Conservation (phyloP, 2,329 filamentous ascomycete species). For the Parastagonospora avenae region DNA sequence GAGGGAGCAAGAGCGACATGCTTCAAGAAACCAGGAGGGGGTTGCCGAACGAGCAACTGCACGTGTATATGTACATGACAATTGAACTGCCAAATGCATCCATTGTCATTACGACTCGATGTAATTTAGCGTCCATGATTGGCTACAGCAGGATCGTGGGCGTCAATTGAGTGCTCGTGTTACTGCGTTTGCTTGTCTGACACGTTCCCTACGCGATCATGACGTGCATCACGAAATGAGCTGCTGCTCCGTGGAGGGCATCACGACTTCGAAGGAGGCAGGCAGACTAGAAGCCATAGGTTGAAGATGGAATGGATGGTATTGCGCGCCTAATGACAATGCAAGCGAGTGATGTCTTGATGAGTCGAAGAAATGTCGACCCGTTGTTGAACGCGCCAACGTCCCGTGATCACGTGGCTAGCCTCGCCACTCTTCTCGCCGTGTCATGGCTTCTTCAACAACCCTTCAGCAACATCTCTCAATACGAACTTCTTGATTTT, state of each 20-base stretch:
- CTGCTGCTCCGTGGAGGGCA: too few species aligned
- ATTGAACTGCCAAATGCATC: slow-evolving; percentile 4
- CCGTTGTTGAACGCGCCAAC: neutral
- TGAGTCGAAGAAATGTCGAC: neutral
- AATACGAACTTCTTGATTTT: slow-evolving; percentile 53
- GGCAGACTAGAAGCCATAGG: too few species aligned
- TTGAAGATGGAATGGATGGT: too few species aligned
- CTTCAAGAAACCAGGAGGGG: slow-evolving; percentile 4
- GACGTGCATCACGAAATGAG: too few species aligned
- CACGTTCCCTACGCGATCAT: neutral
- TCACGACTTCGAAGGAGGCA: too few species aligned
- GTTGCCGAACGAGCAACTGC: slow-evolving; percentile 8
- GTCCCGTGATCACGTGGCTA: neutral
- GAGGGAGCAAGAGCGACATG: slow-evolving; percentile 21
- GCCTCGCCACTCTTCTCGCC: neutral
- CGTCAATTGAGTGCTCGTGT: neutral
- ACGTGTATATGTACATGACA: slow-evolving; percentile 4
- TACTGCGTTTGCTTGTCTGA: neutral
- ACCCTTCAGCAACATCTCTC: slow-evolving; percentile 32
- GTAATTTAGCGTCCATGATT: slow-evolving; percentile 11
- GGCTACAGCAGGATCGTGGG: slow-evolving; percentile 1
- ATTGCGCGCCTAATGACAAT: neutral
- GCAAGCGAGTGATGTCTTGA: neutral
- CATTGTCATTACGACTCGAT: slow-evolving; percentile 20
- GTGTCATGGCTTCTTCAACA: slow-evolving; percentile 11